Base-by-base conservation (phyloP, 768 basidiomycete species). In the Hysterangium stoloniferum region DNA sequence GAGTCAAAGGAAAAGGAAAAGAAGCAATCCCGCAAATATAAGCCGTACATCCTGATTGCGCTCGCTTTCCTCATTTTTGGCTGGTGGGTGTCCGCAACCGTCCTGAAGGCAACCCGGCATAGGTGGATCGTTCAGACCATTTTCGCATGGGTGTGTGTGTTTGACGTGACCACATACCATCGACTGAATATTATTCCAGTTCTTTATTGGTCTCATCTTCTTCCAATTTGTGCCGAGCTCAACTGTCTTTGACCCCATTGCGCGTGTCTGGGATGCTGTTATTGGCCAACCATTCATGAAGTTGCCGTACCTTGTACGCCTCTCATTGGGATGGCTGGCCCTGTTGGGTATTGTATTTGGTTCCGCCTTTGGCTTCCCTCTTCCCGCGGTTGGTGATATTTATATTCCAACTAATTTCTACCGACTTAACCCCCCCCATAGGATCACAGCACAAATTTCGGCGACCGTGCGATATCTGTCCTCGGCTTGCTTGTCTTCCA, bases 91-190 rank as follows among this genome's bases (percentile, higher is more conserved):
- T 83, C 82, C 53, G 67, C 88, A 7, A 88, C 78, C 0, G 62
- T 88, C 11, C 66, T 91, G 43, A 58, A 69, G 48, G 79, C 73
- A 4, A 90, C 89, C 3, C 78, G 88, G 45, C 81, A 78, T 64
- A 73, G 86, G 69, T 92, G 88, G 86, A 76, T 90, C 54, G 82
- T 84, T 7, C 86, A 89, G 64, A 84, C 86, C 0, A 35, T 90
- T 32, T 85, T 84, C 58, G 85, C 88, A 2, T 93, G 90, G 88
- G 78, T 79, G 48, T 88, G 91, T 69, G 71, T 91, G 56, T 56
- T 77, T 84, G 84, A 57, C 58, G 80, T 69, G 11, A 8, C 27
- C 40, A 46, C 6, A 15, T 46, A 38, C 46, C 37, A 38, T 51
- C 6, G n/a, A 42, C 19, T 29, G 17, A 32, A 7, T 12, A n/a